phyloP scores from a whole-genome alignment of 257 asterid genomes.

The Ophiorrhiza pumila region DNA sequence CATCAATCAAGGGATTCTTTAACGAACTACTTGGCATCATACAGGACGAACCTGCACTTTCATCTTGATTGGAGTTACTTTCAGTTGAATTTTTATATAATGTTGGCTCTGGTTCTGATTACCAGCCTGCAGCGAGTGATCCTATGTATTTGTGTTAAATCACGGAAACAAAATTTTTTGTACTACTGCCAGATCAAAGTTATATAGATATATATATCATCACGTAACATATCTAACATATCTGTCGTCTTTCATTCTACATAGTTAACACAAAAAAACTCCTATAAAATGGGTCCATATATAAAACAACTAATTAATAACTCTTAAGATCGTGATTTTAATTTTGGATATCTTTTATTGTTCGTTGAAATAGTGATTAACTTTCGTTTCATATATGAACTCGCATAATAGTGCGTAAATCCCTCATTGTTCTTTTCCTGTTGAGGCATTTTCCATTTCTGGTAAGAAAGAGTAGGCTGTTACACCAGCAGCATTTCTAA shows the following conservation, averaged over 20 bases:
- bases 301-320: no score
- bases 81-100: background rate
- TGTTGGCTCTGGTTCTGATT: background rate
- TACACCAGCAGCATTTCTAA: no score
- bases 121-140: background rate
- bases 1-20: constrained; percentile 34
- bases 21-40: constrained; percentile 38
- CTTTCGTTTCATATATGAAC: no score
- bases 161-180: background rate
- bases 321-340: no score
- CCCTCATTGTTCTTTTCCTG: no score
- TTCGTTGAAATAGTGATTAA: no score
- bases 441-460: no score
- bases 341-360: no score
- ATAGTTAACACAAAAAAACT: no score
- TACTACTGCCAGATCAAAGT: background rate
- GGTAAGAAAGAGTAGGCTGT: no score
- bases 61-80: background rate
- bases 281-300: no score
- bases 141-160: background rate
- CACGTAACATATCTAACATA: background rate
- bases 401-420: no score
- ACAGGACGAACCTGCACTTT: constrained; percentile 15
- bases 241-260: background rate
- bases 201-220: background rate